Percentiles rank a stretch among this genome's conserved stretches.
Evolutionary conservation across 116 monocot genomes (phyloP).

Genomic region (Zostera marina): DNA sequence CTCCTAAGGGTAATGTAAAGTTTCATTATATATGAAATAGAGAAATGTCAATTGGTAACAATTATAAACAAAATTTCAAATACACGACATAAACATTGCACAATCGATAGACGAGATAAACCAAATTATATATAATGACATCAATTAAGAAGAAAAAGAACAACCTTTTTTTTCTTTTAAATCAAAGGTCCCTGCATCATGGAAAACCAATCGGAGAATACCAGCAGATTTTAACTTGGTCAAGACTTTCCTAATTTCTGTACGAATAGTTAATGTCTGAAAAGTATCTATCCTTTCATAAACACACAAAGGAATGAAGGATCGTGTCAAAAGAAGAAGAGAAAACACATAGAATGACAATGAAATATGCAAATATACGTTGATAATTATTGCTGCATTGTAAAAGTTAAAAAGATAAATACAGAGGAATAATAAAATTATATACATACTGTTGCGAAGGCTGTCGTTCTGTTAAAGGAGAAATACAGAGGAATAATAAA

Average conservation of each 20-base stretch:
- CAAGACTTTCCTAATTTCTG: constrained; percentile 44
- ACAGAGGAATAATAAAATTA: neutral
- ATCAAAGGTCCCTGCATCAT: constrained; percentile 94
- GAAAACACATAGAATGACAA: too few species aligned
- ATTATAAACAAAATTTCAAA: neutral
- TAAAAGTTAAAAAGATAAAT: neutral
- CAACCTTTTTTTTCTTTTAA: constrained; percentile 49
- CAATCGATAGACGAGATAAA: neutral
- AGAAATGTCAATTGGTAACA: neutral
- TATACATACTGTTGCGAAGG: neutral
- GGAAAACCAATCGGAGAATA: constrained; percentile 78
- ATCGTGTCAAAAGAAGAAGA: neutral
- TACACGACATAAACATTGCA: neutral
- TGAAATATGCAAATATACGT: too few species aligned
- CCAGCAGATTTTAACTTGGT: constrained; percentile 78
- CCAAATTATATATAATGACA: neutral
- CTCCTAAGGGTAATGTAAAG: neutral
- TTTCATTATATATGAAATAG: neutral
- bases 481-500: neutral
- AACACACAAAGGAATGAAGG: constrained; percentile 2
- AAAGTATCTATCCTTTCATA: constrained; percentile 18
- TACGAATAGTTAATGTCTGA: constrained; percentile 27
- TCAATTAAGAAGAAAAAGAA: neutral
- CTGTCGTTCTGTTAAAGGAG: neutral
- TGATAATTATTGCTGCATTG: too few species aligned